These are phyloP conservation scores for Malus orientalis DNA, from an alignment of 306 rosid species.

Conservation along the genomic window DNA sequence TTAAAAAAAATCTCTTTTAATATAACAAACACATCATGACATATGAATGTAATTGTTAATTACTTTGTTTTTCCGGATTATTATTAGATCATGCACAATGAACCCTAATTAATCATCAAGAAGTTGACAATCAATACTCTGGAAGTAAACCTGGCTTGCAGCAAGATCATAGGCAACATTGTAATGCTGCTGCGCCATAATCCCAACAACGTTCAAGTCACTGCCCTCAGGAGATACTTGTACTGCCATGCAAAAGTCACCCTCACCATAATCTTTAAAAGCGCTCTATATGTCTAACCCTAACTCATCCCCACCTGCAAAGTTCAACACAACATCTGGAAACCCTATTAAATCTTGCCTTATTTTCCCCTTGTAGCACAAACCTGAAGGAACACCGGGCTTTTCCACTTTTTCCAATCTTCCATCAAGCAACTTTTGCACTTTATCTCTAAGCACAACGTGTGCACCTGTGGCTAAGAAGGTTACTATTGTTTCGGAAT, in stretches of 20 bases:
- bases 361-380: constrained; percentile 23
- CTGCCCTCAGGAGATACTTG: not conserved
- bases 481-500: constrained; percentile 19
- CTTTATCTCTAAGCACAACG: constrained; percentile 6
- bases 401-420: not conserved
- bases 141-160: constrained; percentile 18
- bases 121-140: constrained; percentile 36
- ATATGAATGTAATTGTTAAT: too few species aligned
- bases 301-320: constrained; percentile 29
- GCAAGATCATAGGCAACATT: constrained; percentile 32
- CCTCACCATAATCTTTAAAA: constrained; percentile 2
- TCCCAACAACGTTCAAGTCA: constrained; percentile 7
- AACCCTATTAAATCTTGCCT: constrained; percentile 26
- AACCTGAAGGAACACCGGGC: not conserved
- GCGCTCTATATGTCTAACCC: constrained; percentile 23
- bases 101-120: not conserved
- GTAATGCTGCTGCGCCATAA: constrained; percentile 37
- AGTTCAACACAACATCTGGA: constrained; percentile 30
- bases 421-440: not conserved
- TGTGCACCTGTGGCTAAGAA: constrained; percentile 18
- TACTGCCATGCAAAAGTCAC: constrained; percentile 19
- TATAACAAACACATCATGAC: too few species aligned
- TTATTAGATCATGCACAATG: too few species aligned
- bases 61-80: too few species aligned
- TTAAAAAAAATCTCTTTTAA: too few species aligned